These are phyloP conservation scores for Flaveria trinervia DNA, from an alignment of 129 eudicot genomes.

Conservation along the genomic window DNA sequence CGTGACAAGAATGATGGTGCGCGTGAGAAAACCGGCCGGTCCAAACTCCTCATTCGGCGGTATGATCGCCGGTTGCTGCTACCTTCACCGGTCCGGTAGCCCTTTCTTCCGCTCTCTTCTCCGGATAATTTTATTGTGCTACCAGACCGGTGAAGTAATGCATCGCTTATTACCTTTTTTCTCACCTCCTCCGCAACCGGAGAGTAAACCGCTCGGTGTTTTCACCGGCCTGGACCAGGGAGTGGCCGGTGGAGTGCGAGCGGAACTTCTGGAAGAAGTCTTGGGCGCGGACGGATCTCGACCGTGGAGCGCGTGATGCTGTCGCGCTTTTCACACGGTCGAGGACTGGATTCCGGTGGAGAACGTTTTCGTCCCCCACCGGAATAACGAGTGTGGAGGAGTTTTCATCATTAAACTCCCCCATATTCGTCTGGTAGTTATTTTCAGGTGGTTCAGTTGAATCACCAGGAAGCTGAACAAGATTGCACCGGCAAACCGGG, in stretches of 20 bases:
- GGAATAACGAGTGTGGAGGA: neutral
- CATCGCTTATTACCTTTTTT: conserved; percentile 60
- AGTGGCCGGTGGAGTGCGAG: conserved; percentile 87
- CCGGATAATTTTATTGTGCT: conserved; percentile 48
- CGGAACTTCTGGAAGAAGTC: conserved; percentile 50
- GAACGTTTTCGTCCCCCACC: conserved; percentile 21
- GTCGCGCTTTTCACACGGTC: conserved; percentile 30
- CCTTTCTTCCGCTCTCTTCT: conserved; percentile 24
- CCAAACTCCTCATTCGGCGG: conserved; percentile 51
- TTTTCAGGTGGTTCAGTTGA: neutral
- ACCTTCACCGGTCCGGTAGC: conserved; percentile 34
- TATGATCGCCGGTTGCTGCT: conserved; percentile 34
- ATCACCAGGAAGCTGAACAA: conserved; percentile 51
- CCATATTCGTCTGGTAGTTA: no score
- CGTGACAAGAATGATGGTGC: conserved; percentile 59
- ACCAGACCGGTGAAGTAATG: conserved; percentile 53
- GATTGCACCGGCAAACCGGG: conserved; percentile 63
- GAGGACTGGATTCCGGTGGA: conserved; percentile 8
- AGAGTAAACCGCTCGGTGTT: conserved; percentile 71
- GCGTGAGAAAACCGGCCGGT: conserved; percentile 60
- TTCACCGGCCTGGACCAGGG: conserved; percentile 62
- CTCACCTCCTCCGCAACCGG: conserved; percentile 61
- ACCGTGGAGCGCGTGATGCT: conserved; percentile 35
- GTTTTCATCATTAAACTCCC: no score
- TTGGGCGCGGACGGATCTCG: conserved; percentile 42